Percentiles rank a stretch among this genome's conserved stretches.
These are phyloP conservation scores for Gossypium trilobum DNA, from an alignment of 441 rosid species.

Conservation along the genomic window DNA sequence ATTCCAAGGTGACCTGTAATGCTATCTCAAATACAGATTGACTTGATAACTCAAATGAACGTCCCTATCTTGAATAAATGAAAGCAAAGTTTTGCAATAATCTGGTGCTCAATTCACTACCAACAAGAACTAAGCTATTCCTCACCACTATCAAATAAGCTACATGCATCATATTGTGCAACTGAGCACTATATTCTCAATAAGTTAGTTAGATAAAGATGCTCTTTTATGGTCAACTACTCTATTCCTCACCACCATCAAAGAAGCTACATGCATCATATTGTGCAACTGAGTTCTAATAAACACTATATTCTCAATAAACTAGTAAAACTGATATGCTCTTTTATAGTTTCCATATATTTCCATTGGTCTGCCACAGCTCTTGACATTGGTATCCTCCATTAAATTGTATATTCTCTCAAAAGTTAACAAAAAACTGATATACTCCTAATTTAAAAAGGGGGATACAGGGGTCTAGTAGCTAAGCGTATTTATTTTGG, in stretches of 20 bases:
- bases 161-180: background rate
- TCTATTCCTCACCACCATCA: background rate
- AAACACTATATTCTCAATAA: background rate
- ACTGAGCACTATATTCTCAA: background rate
- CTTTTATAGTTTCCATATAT: background rate
- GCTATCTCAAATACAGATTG: constrained; percentile 1
- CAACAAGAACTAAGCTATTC: background rate
- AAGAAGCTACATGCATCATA: constrained; percentile 1
- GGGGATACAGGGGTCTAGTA: background rate
- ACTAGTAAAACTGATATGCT: background rate
- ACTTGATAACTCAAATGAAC: background rate
- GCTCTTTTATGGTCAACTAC: background rate
- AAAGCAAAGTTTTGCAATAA: background rate
- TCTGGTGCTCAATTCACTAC: background rate
- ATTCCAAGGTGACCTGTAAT: background rate
- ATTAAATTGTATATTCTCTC: background rate
- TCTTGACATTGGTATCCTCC: background rate
- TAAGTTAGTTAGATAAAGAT: background rate
- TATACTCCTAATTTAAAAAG: background rate
- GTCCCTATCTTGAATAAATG: background rate
- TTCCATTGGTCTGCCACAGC: background rate
- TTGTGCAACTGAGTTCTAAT: background rate
- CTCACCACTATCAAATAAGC: background rate
- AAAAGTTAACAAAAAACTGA: background rate
- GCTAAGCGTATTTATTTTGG: background rate